Conservation (phyloP, 2,329 filamentous ascomycete genomes). For the Penicillium palitans region DNA sequence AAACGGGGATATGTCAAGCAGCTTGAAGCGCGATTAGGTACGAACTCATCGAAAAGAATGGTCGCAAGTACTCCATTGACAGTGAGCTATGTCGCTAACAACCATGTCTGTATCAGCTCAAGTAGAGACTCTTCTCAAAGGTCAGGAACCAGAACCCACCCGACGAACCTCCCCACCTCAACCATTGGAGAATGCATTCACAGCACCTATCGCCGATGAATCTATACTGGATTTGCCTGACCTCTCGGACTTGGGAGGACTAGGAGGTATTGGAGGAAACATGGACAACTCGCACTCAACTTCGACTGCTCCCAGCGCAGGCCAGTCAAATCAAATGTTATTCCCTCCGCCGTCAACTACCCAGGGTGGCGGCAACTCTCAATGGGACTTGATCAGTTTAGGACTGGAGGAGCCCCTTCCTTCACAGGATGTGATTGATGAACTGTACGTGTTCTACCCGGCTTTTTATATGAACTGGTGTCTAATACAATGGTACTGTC, state of each 20-base stretch:
- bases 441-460: slow-evolving; percentile 59
- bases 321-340: slow-evolving; percentile 22
- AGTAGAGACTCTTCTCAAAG: slow-evolving; percentile 87
- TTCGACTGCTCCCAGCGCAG: slow-evolving; percentile 25
- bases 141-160: slow-evolving; percentile 58
- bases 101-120: slow-evolving; percentile 61
- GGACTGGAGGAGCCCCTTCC: slow-evolving; percentile 82
- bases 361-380: slow-evolving; percentile 50
- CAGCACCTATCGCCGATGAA: slow-evolving; percentile 37
- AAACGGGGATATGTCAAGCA: slow-evolving; percentile 95
- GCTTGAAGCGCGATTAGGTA: slow-evolving; percentile 87
- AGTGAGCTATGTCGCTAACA: slow-evolving; percentile 16
- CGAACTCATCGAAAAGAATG: slow-evolving; percentile 35
- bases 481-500: slow-evolving; percentile 49
- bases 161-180: slow-evolving; percentile 35
- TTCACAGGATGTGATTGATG: slow-evolving; percentile 76
- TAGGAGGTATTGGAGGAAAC: slow-evolving; percentile 10
- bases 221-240: slow-evolving; percentile 26
- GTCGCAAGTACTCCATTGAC: not conserved
- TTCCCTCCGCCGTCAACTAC: slow-evolving; percentile 27
- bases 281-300: slow-evolving; percentile 27
- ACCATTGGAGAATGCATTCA: slow-evolving; percentile 24
- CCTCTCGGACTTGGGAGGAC: slow-evolving; percentile 21
- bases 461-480: not conserved
- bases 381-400: slow-evolving; percentile 82